Conservation (phyloP, 257 asterid genomes). For the Gentiana straminea region DNA sequence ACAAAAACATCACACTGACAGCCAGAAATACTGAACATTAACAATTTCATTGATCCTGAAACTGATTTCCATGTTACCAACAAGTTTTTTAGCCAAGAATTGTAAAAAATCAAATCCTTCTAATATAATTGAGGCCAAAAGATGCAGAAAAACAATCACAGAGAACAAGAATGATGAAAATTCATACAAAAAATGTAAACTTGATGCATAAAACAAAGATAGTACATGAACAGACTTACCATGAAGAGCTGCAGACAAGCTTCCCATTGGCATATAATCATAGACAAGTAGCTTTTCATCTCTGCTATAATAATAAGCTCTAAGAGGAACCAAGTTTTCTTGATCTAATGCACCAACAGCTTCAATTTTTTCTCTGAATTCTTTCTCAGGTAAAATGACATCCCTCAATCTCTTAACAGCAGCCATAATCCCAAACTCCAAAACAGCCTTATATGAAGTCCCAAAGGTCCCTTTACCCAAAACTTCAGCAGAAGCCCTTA, state of each 20-base stretch:
- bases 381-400: slow-evolving; percentile 42
- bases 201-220: background rate
- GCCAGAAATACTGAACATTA: too few relatives aligned
- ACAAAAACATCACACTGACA: too few relatives aligned
- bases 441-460: slow-evolving; percentile 81
- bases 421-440: slow-evolving; percentile 68
- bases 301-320: slow-evolving; percentile 70
- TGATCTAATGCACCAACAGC: slow-evolving; percentile 67
- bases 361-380: slow-evolving; percentile 65
- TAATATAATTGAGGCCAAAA: too few relatives aligned
- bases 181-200: slow-evolving; percentile 1
- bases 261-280: slow-evolving; percentile 86
- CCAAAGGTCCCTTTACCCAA: slow-evolving; percentile 28
- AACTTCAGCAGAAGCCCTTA: slow-evolving; percentile 21
- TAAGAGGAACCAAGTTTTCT: slow-evolving; percentile 70
- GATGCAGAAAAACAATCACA: too few relatives aligned
- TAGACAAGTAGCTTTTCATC: slow-evolving; percentile 89
- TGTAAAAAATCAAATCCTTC: too few relatives aligned
- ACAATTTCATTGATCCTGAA: too few relatives aligned
- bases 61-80: too few relatives aligned
- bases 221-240: slow-evolving; percentile 24
- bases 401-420: slow-evolving; percentile 90
- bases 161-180: background rate
- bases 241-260: slow-evolving; percentile 83
- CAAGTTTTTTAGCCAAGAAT: too few relatives aligned